Evolutionary conservation across 345 rosid species (phyloP).

Genomic region (Eucalyptus fibrosa): DNA sequence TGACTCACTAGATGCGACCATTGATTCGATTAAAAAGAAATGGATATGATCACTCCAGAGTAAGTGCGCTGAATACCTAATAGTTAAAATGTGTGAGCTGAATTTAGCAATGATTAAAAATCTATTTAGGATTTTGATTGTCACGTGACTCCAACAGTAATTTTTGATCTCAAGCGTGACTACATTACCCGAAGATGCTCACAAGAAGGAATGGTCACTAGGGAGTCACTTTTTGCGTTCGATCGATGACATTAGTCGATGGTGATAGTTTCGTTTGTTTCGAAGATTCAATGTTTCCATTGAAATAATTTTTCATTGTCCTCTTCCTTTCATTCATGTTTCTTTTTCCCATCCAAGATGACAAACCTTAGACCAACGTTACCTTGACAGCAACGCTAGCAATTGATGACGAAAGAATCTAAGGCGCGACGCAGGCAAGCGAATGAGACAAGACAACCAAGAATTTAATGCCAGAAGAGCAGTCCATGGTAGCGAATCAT

Average conservation of each 20-base stretch:
- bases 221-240: background rate
- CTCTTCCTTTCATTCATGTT: background rate
- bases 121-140: no score
- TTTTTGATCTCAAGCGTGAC: fast-evolving
- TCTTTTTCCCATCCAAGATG: background rate
- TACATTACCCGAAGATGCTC: background rate
- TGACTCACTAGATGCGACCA: no score
- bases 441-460: background rate
- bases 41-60: no score
- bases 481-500: background rate
- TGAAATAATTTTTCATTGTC: background rate
- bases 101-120: no score
- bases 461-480: background rate
- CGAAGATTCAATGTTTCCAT: no score
- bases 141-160: no score
- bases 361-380: background rate
- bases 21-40: no score
- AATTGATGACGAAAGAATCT: background rate
- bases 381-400: background rate
- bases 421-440: background rate
- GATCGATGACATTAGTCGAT: background rate
- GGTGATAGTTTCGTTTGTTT: background rate
- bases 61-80: fast-evolving
- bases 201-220: background rate
- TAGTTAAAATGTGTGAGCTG: no score